Evolutionary conservation across 2,329 filamentous ascomycete genomes (phyloP), one percentile per base, ranked within the genome.

Genomic region (Fusarium protoensiforme): DNA sequence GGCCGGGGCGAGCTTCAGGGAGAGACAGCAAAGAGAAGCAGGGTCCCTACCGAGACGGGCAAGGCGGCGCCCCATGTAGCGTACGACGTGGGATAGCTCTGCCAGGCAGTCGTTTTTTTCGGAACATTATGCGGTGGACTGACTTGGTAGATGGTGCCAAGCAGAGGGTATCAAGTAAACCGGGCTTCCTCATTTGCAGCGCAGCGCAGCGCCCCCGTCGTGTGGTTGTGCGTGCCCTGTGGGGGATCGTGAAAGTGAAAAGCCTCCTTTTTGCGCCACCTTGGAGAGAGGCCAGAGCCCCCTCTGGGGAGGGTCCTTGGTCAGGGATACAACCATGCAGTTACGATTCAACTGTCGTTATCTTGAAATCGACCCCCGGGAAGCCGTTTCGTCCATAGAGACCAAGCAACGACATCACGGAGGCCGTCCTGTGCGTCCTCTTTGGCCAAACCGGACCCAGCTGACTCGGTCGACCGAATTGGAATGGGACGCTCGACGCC

Each of bases 121-220:
- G 73, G 75, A 75, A 74, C 46, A 77, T 77, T 77, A 76, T 68
- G 72, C 60, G 67, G 67, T 77, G 72, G 70, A 68, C 65, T 67
- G 69, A 54, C 33, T 65, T 61, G 58, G 36, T 41, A 69, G 71
- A 58, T 67, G 60, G 66, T 68, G 74, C 60, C 58, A 77, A 75
- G 64, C 41, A 57, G 38, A 66, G 31, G 61, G 60, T 67, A 68
- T 75, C 59, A 65, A 69, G 57, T 64, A 69, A 48, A 61, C 59
- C 20, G 54, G 39, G 36, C 27, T 67, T 59, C 61, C 59, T 69
- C 64, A 66, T 72, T 72, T 63, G 39, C n/a, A 56, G 48, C 24
- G 10, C 41, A 46, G 41, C 16, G 41, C 7, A 46, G 14, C 8
- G 22, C 41, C 41, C 41, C 41, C 41, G 41, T 46, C 22, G 35